Base-by-base conservation (phyloP, 306 rosid species). In the Coriaria nepalensis region DNA sequence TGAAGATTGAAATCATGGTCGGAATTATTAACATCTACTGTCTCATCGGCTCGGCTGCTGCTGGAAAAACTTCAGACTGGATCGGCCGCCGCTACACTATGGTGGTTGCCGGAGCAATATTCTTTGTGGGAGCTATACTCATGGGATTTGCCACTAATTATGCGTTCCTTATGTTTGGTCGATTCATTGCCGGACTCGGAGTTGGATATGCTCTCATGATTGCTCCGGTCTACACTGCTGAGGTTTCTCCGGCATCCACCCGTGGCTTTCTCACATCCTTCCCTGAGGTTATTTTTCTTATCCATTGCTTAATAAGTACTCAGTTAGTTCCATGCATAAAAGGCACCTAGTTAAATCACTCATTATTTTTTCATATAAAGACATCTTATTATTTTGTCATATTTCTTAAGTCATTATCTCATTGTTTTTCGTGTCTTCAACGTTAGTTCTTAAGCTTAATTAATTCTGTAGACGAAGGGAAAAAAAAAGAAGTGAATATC, bases 261-360 rank as follows among this genome's bases (percentile, higher is more conserved):
- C 85, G 85, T 2, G 92, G 92, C 14, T 74, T 71, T 36, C 85
- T 81, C 46, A 59, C 85, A 10, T 68, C 85, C 2, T 71, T 81
- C 47, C 73, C 79, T 0, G 85, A 81, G 82, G 86, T 77, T 8
- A 4, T 29, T n/a, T 6, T 11, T 7, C 6, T 29, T 3, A 2
- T 49, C 36, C 34, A 35, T 49, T 35, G 5, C 15, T 1, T 32
- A 47, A 20, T 34, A 29, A 20, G 29, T 1, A 3, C 1, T 20
- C 29, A 20, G 3, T 20, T 20, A 20, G 29, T 20, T 20, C 29
- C 29, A 20, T 20, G 3, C 3, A 20, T 20, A 20, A 20, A 20
- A 20, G 29, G 29, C 29, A 20, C 1, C 29, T 20, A 20, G 29
- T 20, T 20, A 20, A 20, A 1, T 20, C 29, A 20, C 29, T 20